These are phyloP conservation scores for Ceratobasidium sp. DNA, from an alignment of 1,284 basidiomycete species.

Conservation along the genomic window DNA sequence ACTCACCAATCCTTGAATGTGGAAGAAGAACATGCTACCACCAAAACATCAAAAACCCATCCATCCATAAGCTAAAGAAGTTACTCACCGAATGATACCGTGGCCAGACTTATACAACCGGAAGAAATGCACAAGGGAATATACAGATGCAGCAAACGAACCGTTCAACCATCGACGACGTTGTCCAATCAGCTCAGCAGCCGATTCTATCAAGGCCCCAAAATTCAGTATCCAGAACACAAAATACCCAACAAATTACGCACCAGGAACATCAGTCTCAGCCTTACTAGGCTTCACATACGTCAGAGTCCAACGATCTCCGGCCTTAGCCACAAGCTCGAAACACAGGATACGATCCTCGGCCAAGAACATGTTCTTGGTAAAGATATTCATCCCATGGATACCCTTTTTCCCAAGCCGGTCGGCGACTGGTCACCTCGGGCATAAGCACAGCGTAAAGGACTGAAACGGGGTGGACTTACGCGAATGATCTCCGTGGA, in stretches of 20 bases:
- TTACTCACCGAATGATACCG: constrained; percentile 70
- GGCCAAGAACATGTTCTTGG: constrained; percentile 94
- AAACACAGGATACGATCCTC: constrained; percentile 98
- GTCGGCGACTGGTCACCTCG: constrained; percentile 73
- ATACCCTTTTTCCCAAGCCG: constrained; percentile 94
- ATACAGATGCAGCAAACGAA: constrained; percentile 97
- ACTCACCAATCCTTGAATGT: constrained; percentile 88
- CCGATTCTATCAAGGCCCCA: constrained; percentile 67
- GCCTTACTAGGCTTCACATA: constrained; percentile 97
- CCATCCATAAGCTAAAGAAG: not conserved
- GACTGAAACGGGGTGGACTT: constrained; percentile 47
- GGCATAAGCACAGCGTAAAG: constrained; percentile 14
- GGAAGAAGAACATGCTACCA: constrained; percentile 90
- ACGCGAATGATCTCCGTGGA: constrained; percentile 95
- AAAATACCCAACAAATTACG: not conserved
- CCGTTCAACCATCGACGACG: constrained; percentile 97
- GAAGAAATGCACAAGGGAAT: constrained; percentile 95
- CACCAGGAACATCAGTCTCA: constrained; percentile 88
- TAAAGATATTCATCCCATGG: constrained; percentile 98
- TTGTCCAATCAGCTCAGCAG: constrained; percentile 93
- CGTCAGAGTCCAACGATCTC: constrained; percentile 88
- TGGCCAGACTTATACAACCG: constrained; percentile 88
- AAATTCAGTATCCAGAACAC: not conserved
- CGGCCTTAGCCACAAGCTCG: constrained; percentile 92
- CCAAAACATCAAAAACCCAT: not conserved